Evolutionary conservation across 164 flowering plant species (phyloP), one percentile per base, ranked within the genome.

Genomic region (Hamamelis virginiana): DNA sequence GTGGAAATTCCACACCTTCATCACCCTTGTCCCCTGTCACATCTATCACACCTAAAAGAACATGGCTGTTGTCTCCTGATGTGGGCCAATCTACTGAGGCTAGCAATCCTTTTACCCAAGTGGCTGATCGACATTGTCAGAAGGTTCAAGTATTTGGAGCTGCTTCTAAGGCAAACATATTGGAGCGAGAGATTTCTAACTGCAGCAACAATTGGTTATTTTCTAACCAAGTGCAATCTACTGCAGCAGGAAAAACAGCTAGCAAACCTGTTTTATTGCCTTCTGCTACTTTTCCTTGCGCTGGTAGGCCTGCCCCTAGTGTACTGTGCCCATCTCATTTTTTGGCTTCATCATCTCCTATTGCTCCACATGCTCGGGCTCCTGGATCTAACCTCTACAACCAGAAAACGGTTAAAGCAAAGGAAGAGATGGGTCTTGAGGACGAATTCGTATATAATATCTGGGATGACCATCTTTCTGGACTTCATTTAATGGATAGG

Each of bases 1-100:
- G 98, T 84, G 95, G 97, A 72, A 88, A 90, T 72, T 94, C 98
- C 52, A 90, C 98, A 28, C 97, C 98, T 25, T 80, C 94, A 67
- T 90, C 97, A 47, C 96, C 98, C 13, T 69, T 90, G 78, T 94
- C 98, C 21, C 96, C 98, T 12, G 50, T 67, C n/a, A 52, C 81
- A 22, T 78, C 89, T 56, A 52, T 56, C 5, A 76, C 81, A 3
- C 78, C 87, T 26, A 78, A 68, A 25, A 69, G 65, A 28, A 46
- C 69, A 2, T 55, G 76, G 70, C 61, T 74, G 23, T 57, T 61
- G 1, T 75, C 85, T 74, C 80, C 80, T 62, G 86, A 82, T 62
- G 62, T 63, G 55, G 82, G 75, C 15, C 77, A 70, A 72, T 16
- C 69, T 43, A 28, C 59, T 41, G 80, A 73, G 52, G 73, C 71